phyloP scores from a whole-genome alignment of 495 filamentous ascomycete species.

The Penicillium ucsense region DNA sequence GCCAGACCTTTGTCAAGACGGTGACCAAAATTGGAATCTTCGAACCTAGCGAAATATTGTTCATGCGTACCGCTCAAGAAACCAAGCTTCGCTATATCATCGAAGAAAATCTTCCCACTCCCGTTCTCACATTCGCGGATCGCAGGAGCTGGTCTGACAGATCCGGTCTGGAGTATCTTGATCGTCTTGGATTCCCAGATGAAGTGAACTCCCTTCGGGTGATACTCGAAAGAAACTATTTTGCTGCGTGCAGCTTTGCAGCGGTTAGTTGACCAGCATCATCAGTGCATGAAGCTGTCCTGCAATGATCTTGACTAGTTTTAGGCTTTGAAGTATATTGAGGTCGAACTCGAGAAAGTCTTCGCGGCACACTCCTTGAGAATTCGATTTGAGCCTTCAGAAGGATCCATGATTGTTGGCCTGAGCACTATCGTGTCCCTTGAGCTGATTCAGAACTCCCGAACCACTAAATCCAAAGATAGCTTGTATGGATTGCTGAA shows the following conservation, averaged over 20 bases:
- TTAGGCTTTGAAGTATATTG: constrained; percentile 74
- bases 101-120: constrained; percentile 50
- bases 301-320: constrained; percentile 12
- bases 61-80: constrained; percentile 58
- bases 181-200: constrained; percentile 64
- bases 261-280: constrained; percentile 49
- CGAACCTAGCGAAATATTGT: constrained; percentile 65
- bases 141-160: constrained; percentile 86
- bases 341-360: constrained; percentile 49
- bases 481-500: constrained; percentile 80
- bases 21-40: constrained; percentile 73
- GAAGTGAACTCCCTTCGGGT: constrained; percentile 72
- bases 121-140: constrained; percentile 54
- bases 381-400: constrained; percentile 78
- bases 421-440: constrained; percentile 72
- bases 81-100: constrained; percentile 73
- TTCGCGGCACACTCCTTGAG: constrained; percentile 73
- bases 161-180: constrained; percentile 66
- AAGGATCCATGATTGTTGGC: constrained; percentile 93
- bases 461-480: constrained; percentile 60
- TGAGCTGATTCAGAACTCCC: constrained; percentile 83
- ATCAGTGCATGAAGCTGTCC: background rate
- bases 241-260: constrained; percentile 79
- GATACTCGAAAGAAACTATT: constrained; percentile 74
- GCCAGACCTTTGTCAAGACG: constrained; percentile 76